Percentiles rank a stretch among this genome's conserved stretches.
phyloP scores from a whole-genome alignment of 768 basidiomycete species.

The Lactifluus volemus region DNA sequence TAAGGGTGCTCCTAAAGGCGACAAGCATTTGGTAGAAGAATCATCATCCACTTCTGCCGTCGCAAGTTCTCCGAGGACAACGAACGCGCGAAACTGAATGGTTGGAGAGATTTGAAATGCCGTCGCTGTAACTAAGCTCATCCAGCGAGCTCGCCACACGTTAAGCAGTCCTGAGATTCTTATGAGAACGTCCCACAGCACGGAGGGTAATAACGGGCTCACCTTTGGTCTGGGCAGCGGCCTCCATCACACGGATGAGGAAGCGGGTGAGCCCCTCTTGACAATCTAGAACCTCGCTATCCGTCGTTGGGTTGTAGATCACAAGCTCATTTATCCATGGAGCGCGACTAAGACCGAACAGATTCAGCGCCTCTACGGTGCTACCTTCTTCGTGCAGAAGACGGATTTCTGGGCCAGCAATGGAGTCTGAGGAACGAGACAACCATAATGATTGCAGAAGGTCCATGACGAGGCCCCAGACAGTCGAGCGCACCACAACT shows the following conservation, averaged over 20 bases:
- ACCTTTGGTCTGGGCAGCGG: slow-evolving; percentile 66
- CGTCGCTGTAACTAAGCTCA: slow-evolving; percentile 78
- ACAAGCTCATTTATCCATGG: slow-evolving; percentile 63
- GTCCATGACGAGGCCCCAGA: slow-evolving; percentile 77
- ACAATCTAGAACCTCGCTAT: slow-evolving; percentile 46
- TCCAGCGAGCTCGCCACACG: slow-evolving; percentile 90
- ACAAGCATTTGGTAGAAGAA: slow-evolving; percentile 90
- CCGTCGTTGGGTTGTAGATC: slow-evolving; percentile 45
- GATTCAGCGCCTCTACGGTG: slow-evolving; percentile 44
- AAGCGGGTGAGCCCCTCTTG: slow-evolving; percentile 60
- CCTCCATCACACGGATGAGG: slow-evolving; percentile 53
- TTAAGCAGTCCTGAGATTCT: slow-evolving; percentile 56
- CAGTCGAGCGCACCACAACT: slow-evolving; percentile 62
- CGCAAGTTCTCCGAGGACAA: slow-evolving; percentile 75
- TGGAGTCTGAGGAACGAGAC: slow-evolving; percentile 47
- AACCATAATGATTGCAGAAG: slow-evolving; percentile 69
- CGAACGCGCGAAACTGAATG: slow-evolving; percentile 83
- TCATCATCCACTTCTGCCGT: slow-evolving; percentile 86
- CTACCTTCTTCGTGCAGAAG: slow-evolving; percentile 54
- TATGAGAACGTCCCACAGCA: slow-evolving; percentile 13
- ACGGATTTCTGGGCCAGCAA: slow-evolving; percentile 46
- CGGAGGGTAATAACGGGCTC: slow-evolving; percentile 16
- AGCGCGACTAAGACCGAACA: slow-evolving; percentile 66
- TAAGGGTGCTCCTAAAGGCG: slow-evolving; percentile 67
- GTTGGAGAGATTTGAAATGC: slow-evolving; percentile 87